Base-by-base conservation (phyloP, 1,139 yeast genomes). In the Nakaseomyces sp. region DNA sequence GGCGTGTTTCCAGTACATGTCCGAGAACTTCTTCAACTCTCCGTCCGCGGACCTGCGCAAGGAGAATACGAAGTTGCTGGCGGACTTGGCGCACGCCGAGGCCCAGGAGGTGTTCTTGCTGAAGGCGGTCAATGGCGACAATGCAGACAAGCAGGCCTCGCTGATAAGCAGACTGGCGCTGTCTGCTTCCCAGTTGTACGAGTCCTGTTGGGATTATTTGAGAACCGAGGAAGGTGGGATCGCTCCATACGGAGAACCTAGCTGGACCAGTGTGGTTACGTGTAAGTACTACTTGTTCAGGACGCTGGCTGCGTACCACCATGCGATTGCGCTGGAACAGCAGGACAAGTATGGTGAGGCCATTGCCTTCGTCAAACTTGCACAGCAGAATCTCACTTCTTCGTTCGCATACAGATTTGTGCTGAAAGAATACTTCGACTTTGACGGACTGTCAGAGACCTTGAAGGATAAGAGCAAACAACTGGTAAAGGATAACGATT, bases 21-120 rank as follows among this genome's bases (percentile, higher is more conserved):
- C 81, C 41, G 91, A 85, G 53, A 85, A 84, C 64, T 91, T 91
- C 60, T 67, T 89, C 38, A 94, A 89, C 66, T 94, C 96, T 0
- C 96, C 97, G 0, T 79, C 91, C 5, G 70, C 74, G 3, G 98
- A 91, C 61, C 67, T 89, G 46, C 71, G 76, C 46, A 84, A 82
- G 42, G 77, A 81, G 26, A 79, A 88, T 1, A 77, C 86, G 16
- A 72, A 72, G 42, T 82, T 86, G 41, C 70, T 89, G 45, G 64
- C 73, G 13, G 74, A 73, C 51, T 63, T 89, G 47, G 77, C 81
- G 77, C 69, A 87, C 47, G 93, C 95, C 0, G 96, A 91, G 61
- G 85, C 93, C 2, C 96, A 88, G 60, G 96, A 91, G 54, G 73
- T 84, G 9, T 88, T 89, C 58, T 67, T 82, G 4, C 65, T 81